Percentiles rank a stretch among this genome's conserved stretches.
Conservation (phyloP, 306 rosid species). For the Cajanus cajan region DNA sequence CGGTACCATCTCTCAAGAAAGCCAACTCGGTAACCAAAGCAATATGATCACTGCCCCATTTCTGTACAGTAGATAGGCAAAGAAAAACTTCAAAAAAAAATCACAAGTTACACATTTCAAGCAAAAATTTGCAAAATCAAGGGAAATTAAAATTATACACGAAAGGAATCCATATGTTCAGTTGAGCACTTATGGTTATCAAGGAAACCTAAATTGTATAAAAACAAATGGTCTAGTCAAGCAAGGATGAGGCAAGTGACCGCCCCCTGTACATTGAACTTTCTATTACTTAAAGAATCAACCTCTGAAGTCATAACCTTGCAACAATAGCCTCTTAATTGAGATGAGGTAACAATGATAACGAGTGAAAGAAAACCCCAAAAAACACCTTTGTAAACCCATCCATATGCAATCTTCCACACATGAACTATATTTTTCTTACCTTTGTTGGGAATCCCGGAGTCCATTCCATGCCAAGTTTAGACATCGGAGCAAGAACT, state of each 20-base stretch:
- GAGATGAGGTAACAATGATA: not conserved
- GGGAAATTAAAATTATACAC: not conserved
- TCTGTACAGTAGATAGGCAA: slow-evolving; percentile 44
- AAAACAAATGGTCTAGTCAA: not conserved
- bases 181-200: not conserved
- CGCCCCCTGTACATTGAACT: not conserved
- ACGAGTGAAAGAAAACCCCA: not conserved
- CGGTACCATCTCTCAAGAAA: slow-evolving; percentile 36
- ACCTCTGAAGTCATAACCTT: not conserved
- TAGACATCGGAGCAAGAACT: slow-evolving; percentile 90
- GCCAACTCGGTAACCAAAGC: slow-evolving; percentile 85
- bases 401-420: slow-evolving; percentile 12
- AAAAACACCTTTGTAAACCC: not conserved
- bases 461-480: slow-evolving; percentile 69
- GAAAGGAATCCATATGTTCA: not conserved
- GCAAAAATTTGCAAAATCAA: not conserved
- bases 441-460: slow-evolving; percentile 95
- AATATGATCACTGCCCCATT: slow-evolving; percentile 97
- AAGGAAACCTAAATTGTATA: not conserved
- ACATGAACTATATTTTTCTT: not conserved
- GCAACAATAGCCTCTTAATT: slow-evolving; percentile 7
- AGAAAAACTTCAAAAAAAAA: not conserved
- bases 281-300: not conserved
- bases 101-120: not conserved
- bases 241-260: not conserved